Conservation (phyloP, 177 flowering plant genomes). For the Vitis hybrid region DNA sequence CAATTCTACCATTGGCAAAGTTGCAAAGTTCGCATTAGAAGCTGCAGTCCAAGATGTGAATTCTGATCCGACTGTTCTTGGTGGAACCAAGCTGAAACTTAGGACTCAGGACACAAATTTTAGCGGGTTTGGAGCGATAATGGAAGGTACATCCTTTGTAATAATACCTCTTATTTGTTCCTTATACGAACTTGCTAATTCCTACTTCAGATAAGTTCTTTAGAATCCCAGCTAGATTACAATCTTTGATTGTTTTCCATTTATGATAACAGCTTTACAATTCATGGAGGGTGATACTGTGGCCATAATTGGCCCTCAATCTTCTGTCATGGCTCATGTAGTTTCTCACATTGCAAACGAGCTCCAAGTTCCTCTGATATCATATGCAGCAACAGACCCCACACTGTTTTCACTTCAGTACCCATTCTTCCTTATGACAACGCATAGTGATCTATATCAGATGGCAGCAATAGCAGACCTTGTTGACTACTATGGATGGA, state of each 20-base stretch:
- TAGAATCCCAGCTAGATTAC: neutral
- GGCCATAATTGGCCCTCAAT: constrained; percentile 58
- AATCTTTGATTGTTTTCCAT: neutral
- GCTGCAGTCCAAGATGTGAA: constrained; percentile 57
- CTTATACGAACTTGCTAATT: neutral
- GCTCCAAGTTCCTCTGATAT: constrained; percentile 47
- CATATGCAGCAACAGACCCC: constrained; percentile 55
- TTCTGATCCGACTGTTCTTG: constrained; percentile 41
- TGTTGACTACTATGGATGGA: constrained; percentile 43
- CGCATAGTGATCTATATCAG: constrained; percentile 48
- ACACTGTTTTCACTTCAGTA: constrained; percentile 48
- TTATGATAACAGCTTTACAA: constrained; percentile 32
- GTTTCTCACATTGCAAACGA: constrained; percentile 44
- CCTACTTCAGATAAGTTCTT: neutral
- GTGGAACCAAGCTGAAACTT: constrained; percentile 38
- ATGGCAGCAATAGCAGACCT: constrained; percentile 57
- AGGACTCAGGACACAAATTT: constrained; percentile 35
- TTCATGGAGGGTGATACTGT: constrained; percentile 44
- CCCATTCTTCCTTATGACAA: constrained; percentile 45
- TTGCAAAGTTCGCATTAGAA: constrained; percentile 43
- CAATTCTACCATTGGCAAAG: constrained; percentile 39
- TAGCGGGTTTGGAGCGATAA: constrained; percentile 44
- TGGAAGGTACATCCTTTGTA: constrained; percentile 34
- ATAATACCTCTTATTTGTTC: neutral
- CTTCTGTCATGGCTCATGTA: constrained; percentile 42